phyloP scores from a whole-genome alignment of 139 green algal genomes.

The Nannochloris sp. region DNA sequence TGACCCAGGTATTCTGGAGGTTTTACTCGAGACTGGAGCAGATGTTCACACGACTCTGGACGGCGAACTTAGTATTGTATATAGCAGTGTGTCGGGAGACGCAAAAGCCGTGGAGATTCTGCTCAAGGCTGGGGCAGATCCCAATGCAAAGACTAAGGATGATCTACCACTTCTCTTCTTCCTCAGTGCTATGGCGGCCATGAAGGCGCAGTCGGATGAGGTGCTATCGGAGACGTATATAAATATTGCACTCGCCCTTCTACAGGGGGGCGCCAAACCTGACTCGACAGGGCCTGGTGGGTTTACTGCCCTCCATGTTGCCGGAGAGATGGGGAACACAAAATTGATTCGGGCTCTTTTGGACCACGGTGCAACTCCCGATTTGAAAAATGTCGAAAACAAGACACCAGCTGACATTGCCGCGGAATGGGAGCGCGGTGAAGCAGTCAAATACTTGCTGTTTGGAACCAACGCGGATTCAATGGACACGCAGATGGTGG shows the following conservation, averaged over 20 bases:
- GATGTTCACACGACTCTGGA: not conserved
- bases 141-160: conserved; percentile 2
- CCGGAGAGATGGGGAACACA: not conserved
- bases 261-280: not conserved
- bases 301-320: conserved; percentile 14
- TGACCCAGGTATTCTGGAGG: not conserved
- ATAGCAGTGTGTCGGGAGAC: not conserved
- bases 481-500: not conserved
- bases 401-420: conserved; percentile 6
- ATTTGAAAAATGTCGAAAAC: not conserved
- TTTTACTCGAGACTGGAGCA: not conserved
- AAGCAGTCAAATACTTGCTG: conserved; percentile 2
- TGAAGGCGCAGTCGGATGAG: not conserved
- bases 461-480: not conserved
- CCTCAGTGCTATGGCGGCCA: conserved; percentile 3
- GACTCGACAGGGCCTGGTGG: conserved; percentile 3
- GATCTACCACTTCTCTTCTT: conserved; percentile 7
- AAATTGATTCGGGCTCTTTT: conserved; percentile 1
- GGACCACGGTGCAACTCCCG: not conserved
- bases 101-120: not conserved
- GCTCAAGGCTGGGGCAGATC: not conserved
- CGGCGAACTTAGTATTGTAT: not conserved
- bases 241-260: not conserved
- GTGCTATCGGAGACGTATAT: not conserved
- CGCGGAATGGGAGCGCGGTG: conserved; percentile 1